Base-by-base conservation (phyloP, 495 filamentous ascomycete species). In the Hypoxylon rickii region DNA sequence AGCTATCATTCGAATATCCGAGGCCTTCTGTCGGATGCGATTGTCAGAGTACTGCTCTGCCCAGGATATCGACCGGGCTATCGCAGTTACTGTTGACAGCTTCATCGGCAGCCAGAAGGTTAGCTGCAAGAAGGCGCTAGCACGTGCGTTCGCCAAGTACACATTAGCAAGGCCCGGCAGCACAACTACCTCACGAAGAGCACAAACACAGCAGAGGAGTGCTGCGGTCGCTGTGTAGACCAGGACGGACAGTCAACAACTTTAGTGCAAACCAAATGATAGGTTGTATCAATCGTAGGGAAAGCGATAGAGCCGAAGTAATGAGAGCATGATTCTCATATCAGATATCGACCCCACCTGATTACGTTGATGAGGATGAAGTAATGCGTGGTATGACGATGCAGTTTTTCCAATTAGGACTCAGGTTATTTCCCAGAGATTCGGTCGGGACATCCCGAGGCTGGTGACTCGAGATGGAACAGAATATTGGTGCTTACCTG, bases 71-170 rank as follows among this genome's bases (percentile, higher is more conserved):
- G 95, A 99, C 73, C 88, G 94, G 47, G 95, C 94, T 40, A 97
- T 99, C 63, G 92, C 92, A 5, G 95, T 97, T 11, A 95, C 94
- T 0, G 91, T 99, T 8, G 93, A 99, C 42, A 91, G 86, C 16
- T 99, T 99, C 70, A 89, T 99, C 20, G 89, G 90, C 53, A 92
- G 87, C 55, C 95, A 99, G 72, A 99, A 99, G 76, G 86, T 97
- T 63, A 92, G 88, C 77, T 92, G 89, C 75, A 99, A 97, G 85
- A 97, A 96, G 81, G 92, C 94, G 21, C 83, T 99, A 45, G 90
- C 90, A 8, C 80, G 95, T 51, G 92, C 95, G 12, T 99, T 99
- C 83, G 92, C 95, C 54, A 99, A 99, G 82, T 99, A 96, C 52
- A 85, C 83, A 1, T 70, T 85, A 29, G 74, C 76, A 4, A 64